Percentiles rank a stretch among this genome's conserved stretches.
Evolutionary conservation across 176 grass and related monocot genomes (phyloP).

Genomic region (Zoysia pacifica): DNA sequence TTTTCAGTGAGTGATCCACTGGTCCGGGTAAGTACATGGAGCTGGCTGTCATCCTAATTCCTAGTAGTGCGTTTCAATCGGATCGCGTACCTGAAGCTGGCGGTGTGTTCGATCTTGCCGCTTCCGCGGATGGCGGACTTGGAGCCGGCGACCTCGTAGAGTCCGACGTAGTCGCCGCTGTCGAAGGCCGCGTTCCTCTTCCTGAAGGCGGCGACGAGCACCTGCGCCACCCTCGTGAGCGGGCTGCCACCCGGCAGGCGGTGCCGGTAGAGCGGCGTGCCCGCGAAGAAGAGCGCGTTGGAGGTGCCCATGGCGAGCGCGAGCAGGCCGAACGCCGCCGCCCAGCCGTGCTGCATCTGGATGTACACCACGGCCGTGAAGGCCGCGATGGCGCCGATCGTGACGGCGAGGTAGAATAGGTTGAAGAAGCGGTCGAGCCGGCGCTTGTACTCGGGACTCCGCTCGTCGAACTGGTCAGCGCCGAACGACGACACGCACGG

Average conservation of each 20-base stretch:
- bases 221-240: conserved; percentile 77
- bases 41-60: too few species aligned
- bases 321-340: conserved; percentile 72
- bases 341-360: conserved; percentile 81
- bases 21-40: too few species aligned
- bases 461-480: conserved; percentile 95
- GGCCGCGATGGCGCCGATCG: conserved; percentile 70
- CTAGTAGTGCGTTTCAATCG: too few species aligned
- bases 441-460: conserved; percentile 48
- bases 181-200: conserved; percentile 58
- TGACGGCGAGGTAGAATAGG: conserved; percentile 92
- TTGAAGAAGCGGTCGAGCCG: conserved; percentile 84
- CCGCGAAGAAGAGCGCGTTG: conserved; percentile 80
- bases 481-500: conserved; percentile 90
- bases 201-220: conserved; percentile 72
- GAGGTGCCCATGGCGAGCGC: conserved; percentile 81
- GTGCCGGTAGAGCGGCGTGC: conserved; percentile 83
- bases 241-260: conserved; percentile 77
- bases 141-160: conserved; percentile 74
- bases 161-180: conserved; percentile 52
- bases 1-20: too few species aligned
- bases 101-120: conserved; percentile 91
- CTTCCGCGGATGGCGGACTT: conserved; percentile 80
- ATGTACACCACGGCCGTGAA: conserved; percentile 90
- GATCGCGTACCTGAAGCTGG: conserved; percentile 50